A percentile compares a stretch with the other conserved stretches of the same genome.
phyloP scores from a whole-genome alignment of 257 asterid genomes.

The Asclepias syriaca region DNA sequence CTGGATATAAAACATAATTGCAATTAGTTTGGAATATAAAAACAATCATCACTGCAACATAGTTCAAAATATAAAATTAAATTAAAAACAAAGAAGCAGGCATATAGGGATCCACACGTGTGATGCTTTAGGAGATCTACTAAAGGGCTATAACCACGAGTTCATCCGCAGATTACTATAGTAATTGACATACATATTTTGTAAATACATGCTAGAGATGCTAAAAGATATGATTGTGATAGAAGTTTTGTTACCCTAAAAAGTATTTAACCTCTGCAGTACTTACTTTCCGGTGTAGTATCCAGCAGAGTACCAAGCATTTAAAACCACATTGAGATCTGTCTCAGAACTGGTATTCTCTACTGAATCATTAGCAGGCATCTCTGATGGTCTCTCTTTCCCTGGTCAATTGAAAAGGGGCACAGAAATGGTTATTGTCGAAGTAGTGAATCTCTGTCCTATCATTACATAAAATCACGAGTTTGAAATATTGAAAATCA shows the following conservation, averaged over 20 bases:
- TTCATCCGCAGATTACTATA: neutral
- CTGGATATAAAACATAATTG: conserved; percentile 23
- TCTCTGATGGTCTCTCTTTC: conserved; percentile 24
- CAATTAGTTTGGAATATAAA: neutral
- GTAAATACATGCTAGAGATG: neutral
- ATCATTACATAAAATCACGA: neutral
- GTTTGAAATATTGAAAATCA: neutral
- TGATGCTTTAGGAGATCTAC: neutral
- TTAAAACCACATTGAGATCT: conserved; percentile 54
- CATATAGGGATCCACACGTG: neutral
- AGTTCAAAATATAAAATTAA: no score
- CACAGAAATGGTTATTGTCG: neutral
- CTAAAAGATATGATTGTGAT: neutral
- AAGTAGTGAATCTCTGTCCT: neutral
- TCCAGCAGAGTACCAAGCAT: conserved; percentile 81
- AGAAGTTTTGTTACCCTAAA: neutral
- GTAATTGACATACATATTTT: no score
- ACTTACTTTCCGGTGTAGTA: conserved; percentile 83
- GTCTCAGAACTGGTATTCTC: conserved; percentile 37
- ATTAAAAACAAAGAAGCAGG: no score
- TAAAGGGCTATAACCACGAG: neutral
- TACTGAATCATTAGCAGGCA: conserved; percentile 14
- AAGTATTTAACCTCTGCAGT: neutral
- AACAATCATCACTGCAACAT: neutral
- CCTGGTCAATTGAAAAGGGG: conserved; percentile 26